Percentiles rank a stretch among this genome's conserved stretches.
Evolutionary conservation across 352 stramenopile genomes (phyloP).

Genomic region (Phytopythium ostracodes): DNA sequence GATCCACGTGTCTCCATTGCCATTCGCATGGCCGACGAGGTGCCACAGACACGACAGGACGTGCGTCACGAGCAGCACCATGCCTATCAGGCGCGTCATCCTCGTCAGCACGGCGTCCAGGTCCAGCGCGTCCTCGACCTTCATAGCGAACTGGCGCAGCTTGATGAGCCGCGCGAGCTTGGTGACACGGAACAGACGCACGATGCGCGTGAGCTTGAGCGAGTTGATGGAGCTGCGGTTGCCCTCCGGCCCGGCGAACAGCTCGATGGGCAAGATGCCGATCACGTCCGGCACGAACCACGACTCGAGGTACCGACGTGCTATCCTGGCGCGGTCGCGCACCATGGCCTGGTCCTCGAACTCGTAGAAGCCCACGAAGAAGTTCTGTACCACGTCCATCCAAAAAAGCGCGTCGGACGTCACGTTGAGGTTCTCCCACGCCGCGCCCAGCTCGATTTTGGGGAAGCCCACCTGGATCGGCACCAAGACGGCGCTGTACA

Average conservation of each 20-base stretch:
- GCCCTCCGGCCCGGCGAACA: slow-evolving; percentile 22
- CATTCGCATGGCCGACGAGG: slow-evolving; percentile 41
- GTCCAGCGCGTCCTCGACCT: slow-evolving; percentile 65
- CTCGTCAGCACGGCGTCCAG: slow-evolving; percentile 61
- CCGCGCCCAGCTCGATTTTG: slow-evolving; percentile 33
- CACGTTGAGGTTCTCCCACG: slow-evolving; percentile 23
- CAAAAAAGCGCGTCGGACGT: slow-evolving; percentile 50
- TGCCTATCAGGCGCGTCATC: slow-evolving; percentile 54
- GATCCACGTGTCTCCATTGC: slow-evolving; percentile 38
- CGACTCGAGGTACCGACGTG: slow-evolving; percentile 42
- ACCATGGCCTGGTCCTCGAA: slow-evolving; percentile 64
- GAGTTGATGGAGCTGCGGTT: slow-evolving; percentile 48
- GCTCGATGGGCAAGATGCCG: slow-evolving; percentile 47
- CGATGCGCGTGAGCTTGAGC: slow-evolving; percentile 57
- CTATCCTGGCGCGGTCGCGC: slow-evolving; percentile 36
- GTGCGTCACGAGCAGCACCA: slow-evolving; percentile 70
- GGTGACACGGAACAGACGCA: slow-evolving; percentile 61
- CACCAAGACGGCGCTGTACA: slow-evolving; percentile 72
- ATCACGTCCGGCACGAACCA: slow-evolving; percentile 62
- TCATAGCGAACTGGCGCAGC: slow-evolving; percentile 60
- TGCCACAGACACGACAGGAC: slow-evolving; percentile 81
- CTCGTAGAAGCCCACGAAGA: slow-evolving; percentile 62
- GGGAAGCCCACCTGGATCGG: slow-evolving; percentile 72
- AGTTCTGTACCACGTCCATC: slow-evolving; percentile 67
- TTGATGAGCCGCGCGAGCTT: slow-evolving; percentile 74